Evolutionary conservation across 2,329 filamentous ascomycete genomes (phyloP).

Genomic region (Aspergillus sp.): DNA sequence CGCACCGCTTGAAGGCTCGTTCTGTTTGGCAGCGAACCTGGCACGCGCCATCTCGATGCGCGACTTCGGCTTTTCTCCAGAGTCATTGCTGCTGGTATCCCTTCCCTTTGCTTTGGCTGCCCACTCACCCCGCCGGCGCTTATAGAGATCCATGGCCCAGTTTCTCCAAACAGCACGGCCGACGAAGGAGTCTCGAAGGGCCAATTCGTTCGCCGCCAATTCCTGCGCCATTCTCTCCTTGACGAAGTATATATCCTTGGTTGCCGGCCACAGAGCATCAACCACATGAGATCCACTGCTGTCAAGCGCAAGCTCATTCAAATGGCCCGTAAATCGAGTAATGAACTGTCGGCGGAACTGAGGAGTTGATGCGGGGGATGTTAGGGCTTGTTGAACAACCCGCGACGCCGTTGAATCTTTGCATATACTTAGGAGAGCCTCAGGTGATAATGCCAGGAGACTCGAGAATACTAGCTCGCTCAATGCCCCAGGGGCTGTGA

Average conservation of each 20-base stretch:
- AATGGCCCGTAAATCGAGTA: conserved; percentile 61
- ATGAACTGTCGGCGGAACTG: conserved; percentile 65
- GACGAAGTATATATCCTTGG: conserved; percentile 64
- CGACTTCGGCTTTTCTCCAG: conserved; percentile 45
- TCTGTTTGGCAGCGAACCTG: conserved; percentile 50
- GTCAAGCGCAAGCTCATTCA: conserved; percentile 61
- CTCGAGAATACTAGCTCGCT: conserved; percentile 71
- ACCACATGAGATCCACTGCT: conserved; percentile 66
- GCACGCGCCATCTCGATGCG: conserved; percentile 59
- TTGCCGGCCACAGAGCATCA: conserved; percentile 65
- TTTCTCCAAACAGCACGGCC: conserved; percentile 71
- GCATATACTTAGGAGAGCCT: conserved; percentile 64
- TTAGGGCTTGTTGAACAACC: conserved; percentile 64
- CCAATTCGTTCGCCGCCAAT: conserved; percentile 58
- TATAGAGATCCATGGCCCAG: conserved; percentile 73
- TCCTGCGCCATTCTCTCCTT: conserved; percentile 67
- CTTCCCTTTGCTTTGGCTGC: conserved; percentile 59
- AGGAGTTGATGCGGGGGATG: conserved; percentile 51
- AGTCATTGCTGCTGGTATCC: conserved; percentile 27
- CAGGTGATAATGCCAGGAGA: conserved; percentile 60
- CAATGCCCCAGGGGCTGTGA: conserved; percentile 69
- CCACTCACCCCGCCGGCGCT: conserved; percentile 64
- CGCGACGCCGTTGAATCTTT: conserved; percentile 60
- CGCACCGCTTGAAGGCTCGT: conserved; percentile 12
- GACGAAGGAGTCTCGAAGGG: conserved; percentile 62